A percentile compares a stretch with the other conserved stretches of the same genome.
Evolutionary conservation across 2,329 filamentous ascomycete genomes (phyloP).

Genomic region (Catunica adiposa): DNA sequence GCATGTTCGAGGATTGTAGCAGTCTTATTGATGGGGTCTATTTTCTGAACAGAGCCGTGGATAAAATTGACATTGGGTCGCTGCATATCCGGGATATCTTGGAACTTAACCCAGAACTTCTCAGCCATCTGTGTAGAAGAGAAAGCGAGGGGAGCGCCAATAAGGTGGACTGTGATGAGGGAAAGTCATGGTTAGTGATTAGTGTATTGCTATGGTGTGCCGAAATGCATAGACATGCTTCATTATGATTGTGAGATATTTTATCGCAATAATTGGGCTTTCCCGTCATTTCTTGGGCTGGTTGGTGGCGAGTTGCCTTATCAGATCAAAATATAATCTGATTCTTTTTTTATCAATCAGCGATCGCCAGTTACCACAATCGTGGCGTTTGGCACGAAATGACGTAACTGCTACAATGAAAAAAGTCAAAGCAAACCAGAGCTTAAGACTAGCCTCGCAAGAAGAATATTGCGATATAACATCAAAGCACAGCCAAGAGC

Average conservation of each 20-base stretch:
- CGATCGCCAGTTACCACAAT: not conserved
- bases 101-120: slow-evolving; percentile 54
- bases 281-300: too few species aligned
- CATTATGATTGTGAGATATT: too few species aligned
- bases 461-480: too few species aligned
- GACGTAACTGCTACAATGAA: not conserved
- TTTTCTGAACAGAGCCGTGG: slow-evolving; percentile 44
- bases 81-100: slow-evolving; percentile 49
- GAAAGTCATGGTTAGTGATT: not conserved
- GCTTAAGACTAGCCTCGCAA: not conserved
- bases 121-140: slow-evolving; percentile 45
- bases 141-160: slow-evolving; percentile 58
- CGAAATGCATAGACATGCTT: not conserved
- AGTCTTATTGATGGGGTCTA: slow-evolving; percentile 43
- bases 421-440: not conserved
- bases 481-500: not conserved
- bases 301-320: slow-evolving; percentile 10
- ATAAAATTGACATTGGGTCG: slow-evolving; percentile 44
- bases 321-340: slow-evolving; percentile 1
- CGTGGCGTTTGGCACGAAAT: not conserved
- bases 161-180: slow-evolving; percentile 45
- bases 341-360: not conserved
- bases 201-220: not conserved
- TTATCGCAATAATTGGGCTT: too few species aligned
- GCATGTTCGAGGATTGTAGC: slow-evolving; percentile 37